A percentile compares a stretch with the other conserved stretches of the same genome.
phyloP scores from a whole-genome alignment of 148 eudicot genomes.

The Simmondsia chinensis region DNA sequence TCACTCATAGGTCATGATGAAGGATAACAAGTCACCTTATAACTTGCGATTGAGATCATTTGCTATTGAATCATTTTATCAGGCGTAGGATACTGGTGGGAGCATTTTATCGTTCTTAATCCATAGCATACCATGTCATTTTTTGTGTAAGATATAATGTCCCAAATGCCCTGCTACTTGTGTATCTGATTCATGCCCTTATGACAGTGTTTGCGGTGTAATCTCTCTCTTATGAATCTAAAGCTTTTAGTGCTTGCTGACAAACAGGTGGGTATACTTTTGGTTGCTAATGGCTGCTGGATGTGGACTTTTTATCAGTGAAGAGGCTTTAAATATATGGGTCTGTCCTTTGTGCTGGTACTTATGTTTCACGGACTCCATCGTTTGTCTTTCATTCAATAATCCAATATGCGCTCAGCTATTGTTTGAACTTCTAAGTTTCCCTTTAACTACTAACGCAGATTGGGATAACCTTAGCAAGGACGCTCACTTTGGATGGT shows the following conservation, averaged over 20 bases:
- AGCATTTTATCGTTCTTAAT: too few relatives aligned
- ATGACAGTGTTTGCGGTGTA: too few relatives aligned
- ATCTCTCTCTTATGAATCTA: too few relatives aligned
- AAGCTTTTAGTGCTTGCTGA: too few relatives aligned
- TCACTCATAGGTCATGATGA: too few relatives aligned
- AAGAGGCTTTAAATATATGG: conserved; percentile 99
- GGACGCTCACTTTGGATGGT: conserved; percentile 71
- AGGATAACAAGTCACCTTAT: not conserved
- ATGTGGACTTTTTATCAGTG: conserved; percentile 83
- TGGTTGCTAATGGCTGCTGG: conserved; percentile 98
- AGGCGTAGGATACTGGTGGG: too few relatives aligned
- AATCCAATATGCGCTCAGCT: not conserved
- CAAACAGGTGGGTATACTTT: conserved; percentile 85
- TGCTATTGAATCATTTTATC: conserved; percentile 4
- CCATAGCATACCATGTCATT: too few relatives aligned
- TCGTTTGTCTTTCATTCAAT: not conserved
- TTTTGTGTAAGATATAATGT: too few relatives aligned
- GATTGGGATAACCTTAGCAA: conserved; percentile 77
- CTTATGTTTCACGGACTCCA: conserved; percentile 42
- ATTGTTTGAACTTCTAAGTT: conserved; percentile 3
- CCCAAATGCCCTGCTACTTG: too few relatives aligned
- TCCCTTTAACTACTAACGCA: conserved; percentile 19
- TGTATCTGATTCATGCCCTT: too few relatives aligned
- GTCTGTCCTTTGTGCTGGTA: conserved; percentile 67
- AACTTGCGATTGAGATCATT: not conserved